A percentile compares a stretch with the other conserved stretches of the same genome.
These are phyloP conservation scores for Mortierella sp. DNA, from an alignment of 371 early-diverging fungal genomes.

Conservation along the genomic window DNA sequence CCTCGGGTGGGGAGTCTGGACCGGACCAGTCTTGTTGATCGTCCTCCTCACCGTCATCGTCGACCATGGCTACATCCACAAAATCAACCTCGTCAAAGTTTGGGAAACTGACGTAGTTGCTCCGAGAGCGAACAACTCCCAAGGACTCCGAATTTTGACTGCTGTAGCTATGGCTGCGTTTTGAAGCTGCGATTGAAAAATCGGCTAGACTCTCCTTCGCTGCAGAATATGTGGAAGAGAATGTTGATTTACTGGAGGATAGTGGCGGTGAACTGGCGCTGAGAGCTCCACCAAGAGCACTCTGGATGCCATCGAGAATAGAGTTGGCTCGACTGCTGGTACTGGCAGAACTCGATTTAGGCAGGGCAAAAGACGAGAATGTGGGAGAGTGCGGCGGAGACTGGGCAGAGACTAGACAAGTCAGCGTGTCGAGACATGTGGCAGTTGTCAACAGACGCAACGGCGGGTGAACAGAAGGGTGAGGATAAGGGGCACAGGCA, in stretches of 20 bases:
- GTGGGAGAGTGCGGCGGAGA: conserved; percentile 55
- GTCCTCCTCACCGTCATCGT: conserved; percentile 45
- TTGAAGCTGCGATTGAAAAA: conserved; percentile 43
- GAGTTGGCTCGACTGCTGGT: conserved; percentile 38
- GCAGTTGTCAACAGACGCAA: conserved; percentile 49
- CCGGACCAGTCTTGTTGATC: conserved; percentile 33
- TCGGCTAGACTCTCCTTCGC: conserved; percentile 47
- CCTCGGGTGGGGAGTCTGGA: conserved; percentile 38
- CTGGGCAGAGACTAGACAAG: conserved; percentile 47
- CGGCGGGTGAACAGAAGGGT: conserved; percentile 37
- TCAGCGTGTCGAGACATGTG: conserved; percentile 42
- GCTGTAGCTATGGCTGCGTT: conserved; percentile 8
- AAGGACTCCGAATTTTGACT: not conserved
- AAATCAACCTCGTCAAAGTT: conserved; percentile 54
- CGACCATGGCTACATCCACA: conserved; percentile 50
- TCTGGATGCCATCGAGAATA: conserved; percentile 51
- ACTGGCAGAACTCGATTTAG: conserved; percentile 20
- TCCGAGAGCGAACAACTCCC: conserved; percentile 42
- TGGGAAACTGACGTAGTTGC: conserved; percentile 54
- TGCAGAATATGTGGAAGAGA: conserved; percentile 36
- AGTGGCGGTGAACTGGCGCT: conserved; percentile 11
- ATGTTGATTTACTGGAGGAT: conserved; percentile 10
- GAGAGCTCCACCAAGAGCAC: conserved; percentile 27
- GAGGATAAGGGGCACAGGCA: conserved; percentile 25
- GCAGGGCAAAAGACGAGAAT: conserved; percentile 23